Evolutionary conservation across 257 asterid genomes (phyloP).

Genomic region (Solanum paucissectum): DNA sequence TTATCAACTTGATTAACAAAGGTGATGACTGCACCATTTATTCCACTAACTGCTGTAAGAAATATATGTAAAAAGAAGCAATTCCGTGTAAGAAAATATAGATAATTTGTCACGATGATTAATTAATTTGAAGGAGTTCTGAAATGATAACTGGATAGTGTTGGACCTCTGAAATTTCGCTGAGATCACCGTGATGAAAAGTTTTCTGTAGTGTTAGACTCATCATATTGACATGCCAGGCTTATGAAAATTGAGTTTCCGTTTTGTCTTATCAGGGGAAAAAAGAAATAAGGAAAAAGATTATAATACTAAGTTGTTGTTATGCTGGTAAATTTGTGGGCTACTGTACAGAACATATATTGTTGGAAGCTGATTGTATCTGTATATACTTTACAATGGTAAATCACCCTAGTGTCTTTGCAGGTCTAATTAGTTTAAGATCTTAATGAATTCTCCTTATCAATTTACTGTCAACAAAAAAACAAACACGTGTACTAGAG

Average conservation of each 20-base stretch:
- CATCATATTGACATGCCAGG: not conserved
- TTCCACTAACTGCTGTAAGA: too few species aligned
- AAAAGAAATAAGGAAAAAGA: too few species aligned
- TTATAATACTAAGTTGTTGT: too few species aligned
- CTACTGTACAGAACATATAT: too few species aligned
- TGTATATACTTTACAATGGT: not conserved
- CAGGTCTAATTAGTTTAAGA: too few species aligned
- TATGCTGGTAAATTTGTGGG: too few species aligned
- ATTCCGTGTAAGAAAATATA: too few species aligned
- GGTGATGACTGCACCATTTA: too few species aligned
- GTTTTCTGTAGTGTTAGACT: not conserved
- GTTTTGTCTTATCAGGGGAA: not conserved
- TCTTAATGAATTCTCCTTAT: not conserved
- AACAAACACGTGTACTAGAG: not conserved
- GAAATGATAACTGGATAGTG: not conserved
- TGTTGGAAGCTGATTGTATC: not conserved
- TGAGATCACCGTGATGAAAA: not conserved
- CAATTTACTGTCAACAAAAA: not conserved
- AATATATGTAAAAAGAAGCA: too few species aligned
- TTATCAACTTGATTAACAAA: too few species aligned
- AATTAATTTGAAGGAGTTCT: too few species aligned
- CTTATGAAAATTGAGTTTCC: not conserved
- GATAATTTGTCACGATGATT: too few species aligned
- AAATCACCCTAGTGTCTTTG: not conserved
- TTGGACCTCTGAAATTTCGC: not conserved